Percentiles rank a stretch among this genome's conserved stretches.
Evolutionary conservation across 2,329 filamentous ascomycete species (phyloP).

Genomic region (Onygenales sp.): DNA sequence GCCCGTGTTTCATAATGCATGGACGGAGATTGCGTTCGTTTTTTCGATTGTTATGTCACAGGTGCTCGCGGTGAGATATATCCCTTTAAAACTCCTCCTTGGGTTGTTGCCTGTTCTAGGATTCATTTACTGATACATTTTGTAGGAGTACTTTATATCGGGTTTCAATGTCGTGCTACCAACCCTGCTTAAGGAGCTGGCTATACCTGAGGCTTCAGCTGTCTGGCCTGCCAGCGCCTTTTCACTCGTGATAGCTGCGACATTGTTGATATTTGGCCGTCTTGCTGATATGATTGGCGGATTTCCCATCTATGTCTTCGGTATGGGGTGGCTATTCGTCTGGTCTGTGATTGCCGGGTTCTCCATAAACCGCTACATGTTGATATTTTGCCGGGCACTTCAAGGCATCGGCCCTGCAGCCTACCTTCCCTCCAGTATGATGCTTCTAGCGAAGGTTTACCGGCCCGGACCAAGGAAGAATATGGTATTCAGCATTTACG

Average conservation of each 20-base stretch:
- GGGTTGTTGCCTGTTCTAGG: not conserved
- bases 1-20: constrained; percentile 41
- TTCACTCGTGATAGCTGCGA: constrained; percentile 39
- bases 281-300: constrained; percentile 54
- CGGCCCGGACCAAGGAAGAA: constrained; percentile 62
- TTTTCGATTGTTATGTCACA: constrained; percentile 54
- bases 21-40: constrained; percentile 54
- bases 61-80: constrained; percentile 43
- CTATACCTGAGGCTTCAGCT: constrained; percentile 56
- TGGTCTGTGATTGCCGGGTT: constrained; percentile 66
- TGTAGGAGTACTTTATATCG: constrained; percentile 63
- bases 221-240: constrained; percentile 47
- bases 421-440: constrained; percentile 59
- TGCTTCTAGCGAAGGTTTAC: constrained; percentile 56
- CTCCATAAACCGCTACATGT: constrained; percentile 56
- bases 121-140: constrained; percentile 1
- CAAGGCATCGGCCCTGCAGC: constrained; percentile 66
- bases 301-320: constrained; percentile 54
- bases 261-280: constrained; percentile 46
- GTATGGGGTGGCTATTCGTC: constrained; percentile 52
- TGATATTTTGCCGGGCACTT: constrained; percentile 63
- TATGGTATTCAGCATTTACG: constrained; percentile 53
- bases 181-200: constrained; percentile 49
- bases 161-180: constrained; percentile 65
- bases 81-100: constrained; percentile 12